Evolutionary conservation across 495 filamentous ascomycete genomes (phyloP).

Genomic region (Penicillium simplicissimum): DNA sequence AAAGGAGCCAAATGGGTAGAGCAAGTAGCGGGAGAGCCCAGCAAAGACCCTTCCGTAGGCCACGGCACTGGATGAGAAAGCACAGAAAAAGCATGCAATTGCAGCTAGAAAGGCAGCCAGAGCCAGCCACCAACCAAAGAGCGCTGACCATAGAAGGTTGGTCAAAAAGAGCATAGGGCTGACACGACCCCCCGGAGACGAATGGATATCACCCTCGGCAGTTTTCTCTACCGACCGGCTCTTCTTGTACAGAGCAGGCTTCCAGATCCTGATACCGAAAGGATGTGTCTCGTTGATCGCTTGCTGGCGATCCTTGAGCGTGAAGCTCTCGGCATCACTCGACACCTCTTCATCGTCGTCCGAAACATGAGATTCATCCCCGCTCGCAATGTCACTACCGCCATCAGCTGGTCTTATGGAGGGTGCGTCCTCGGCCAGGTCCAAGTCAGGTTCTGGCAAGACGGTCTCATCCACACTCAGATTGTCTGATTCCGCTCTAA

Average conservation of each 20-base stretch:
- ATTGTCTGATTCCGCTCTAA: slow-evolving; percentile 58
- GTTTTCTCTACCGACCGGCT: slow-evolving; percentile 92
- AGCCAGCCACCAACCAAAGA: slow-evolving; percentile 98
- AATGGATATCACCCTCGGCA: slow-evolving; percentile 97
- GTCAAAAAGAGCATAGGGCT: slow-evolving; percentile 79
- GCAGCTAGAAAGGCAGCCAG: slow-evolving; percentile 72
- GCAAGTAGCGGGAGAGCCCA: slow-evolving; percentile 80
- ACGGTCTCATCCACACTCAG: slow-evolving; percentile 47
- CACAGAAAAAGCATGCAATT: slow-evolving; percentile 74
- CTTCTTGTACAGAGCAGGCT: slow-evolving; percentile 98
- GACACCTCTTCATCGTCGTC: slow-evolving; percentile 53
- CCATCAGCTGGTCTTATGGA: slow-evolving; percentile 30
- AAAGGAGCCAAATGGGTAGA: slow-evolving; percentile 97
- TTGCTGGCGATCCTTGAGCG: slow-evolving; percentile 86
- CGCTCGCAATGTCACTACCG: slow-evolving; percentile 27
- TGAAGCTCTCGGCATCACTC: slow-evolving; percentile 79
- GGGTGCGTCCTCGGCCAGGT: slow-evolving; percentile 23
- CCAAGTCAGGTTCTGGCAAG: slow-evolving; percentile 35
- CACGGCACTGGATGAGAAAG: slow-evolving; percentile 72
- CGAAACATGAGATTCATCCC: slow-evolving; percentile 20
- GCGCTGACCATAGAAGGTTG: slow-evolving; percentile 85
- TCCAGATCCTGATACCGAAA: slow-evolving; percentile 98
- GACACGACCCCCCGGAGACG: slow-evolving; percentile 85
- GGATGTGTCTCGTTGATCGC: slow-evolving; percentile 99
- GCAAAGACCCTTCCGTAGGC: slow-evolving; percentile 86